Base-by-base conservation (phyloP, 306 rosid genomes). In the Vigna trinervia region DNA sequence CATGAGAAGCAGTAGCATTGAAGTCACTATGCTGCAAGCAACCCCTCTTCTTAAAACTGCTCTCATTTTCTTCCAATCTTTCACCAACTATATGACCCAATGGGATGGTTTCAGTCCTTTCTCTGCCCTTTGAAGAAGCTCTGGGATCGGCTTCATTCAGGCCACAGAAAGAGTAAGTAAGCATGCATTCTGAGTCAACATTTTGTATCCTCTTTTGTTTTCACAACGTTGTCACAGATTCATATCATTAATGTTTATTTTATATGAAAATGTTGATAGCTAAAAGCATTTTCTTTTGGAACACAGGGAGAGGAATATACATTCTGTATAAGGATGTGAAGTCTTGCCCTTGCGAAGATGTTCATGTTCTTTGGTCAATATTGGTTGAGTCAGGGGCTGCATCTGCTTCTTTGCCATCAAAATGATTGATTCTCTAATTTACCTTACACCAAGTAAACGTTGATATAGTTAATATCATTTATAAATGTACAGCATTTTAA, bases 301-400 rank as follows among this genome's bases (percentile, higher is more conserved):
- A 34, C n/a, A 71, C 82, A 89, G 97, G 89, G 2, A 85, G 81
- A 65, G 91, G 94, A 11, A 80, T 91, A 79, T 88, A 89, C 87
- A 84, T 89, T 45, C 41, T 92, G 46, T 89, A 89, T 73, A 88
- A 89, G 78, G 97, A 88, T 81, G 97, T 92, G 71, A 89, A 88
- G 84, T 92, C 93, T 0, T 89, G 93, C 45, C 90, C 90, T 5
- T 82, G 90, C 20, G 92, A 92, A 79, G 97, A 92, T 77, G 97
- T 89, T 61, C 97, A 92, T 3, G 89, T 87, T 15, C 88, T 92
- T 0, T 92, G 94, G 97, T 88, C 97, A 64, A 89, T 92, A 19
- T 81, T 89, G 78, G 91, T 92, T 0, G 89, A 92, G 77, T 85
- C 90, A 6, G 82, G 77, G 5, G 43, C 83, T 2, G 73, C 72